A percentile compares a stretch with the other conserved stretches of the same genome.
These are phyloP conservation scores for Ustilago xerochloae DNA, from an alignment of 1,284 basidiomycete genomes.

Conservation along the genomic window DNA sequence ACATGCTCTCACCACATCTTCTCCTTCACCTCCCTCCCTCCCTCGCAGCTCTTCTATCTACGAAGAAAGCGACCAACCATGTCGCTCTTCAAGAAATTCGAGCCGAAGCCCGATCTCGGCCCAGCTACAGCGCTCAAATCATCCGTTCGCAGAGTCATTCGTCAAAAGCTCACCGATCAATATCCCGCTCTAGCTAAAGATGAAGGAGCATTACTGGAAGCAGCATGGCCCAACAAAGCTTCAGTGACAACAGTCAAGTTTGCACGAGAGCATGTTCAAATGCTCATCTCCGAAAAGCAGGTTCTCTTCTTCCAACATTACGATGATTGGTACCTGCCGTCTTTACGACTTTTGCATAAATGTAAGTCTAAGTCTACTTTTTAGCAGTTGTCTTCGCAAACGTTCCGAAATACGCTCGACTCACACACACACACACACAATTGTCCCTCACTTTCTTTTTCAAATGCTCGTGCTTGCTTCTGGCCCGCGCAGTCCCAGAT, in stretches of 20 bases:
- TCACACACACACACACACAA: too few relatives aligned
- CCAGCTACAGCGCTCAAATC: constrained; percentile 94
- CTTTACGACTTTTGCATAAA: constrained; percentile 86
- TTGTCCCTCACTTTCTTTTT: neutral
- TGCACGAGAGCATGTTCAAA: constrained; percentile 93
- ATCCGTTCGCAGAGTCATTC: constrained; percentile 89
- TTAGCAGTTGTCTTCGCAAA: too few relatives aligned
- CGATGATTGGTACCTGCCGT: constrained; percentile 91
- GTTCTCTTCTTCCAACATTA: constrained; percentile 97
- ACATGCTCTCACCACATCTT: neutral
- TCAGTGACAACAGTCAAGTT: constrained; percentile 85
- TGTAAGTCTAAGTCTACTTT: too few relatives aligned
- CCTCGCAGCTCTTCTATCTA: neutral
- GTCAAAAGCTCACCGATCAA: constrained; percentile 82
- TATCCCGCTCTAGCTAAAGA: constrained; percentile 73
- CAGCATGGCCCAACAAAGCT: constrained; percentile 99
- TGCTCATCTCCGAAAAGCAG: constrained; percentile 85
- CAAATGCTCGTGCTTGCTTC: neutral
- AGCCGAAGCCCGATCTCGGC: constrained; percentile 84
- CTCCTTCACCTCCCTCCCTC: neutral
- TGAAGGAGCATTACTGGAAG: constrained; percentile 79
- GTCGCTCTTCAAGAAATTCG: constrained; percentile 67
- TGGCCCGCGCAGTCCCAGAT: constrained; percentile 67
- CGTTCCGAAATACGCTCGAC: too few relatives aligned
- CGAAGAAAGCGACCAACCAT: constrained; percentile 28